Evolutionary conservation across 176 grass and related monocot species (phyloP).

Genomic region (Triticum turgidum): DNA sequence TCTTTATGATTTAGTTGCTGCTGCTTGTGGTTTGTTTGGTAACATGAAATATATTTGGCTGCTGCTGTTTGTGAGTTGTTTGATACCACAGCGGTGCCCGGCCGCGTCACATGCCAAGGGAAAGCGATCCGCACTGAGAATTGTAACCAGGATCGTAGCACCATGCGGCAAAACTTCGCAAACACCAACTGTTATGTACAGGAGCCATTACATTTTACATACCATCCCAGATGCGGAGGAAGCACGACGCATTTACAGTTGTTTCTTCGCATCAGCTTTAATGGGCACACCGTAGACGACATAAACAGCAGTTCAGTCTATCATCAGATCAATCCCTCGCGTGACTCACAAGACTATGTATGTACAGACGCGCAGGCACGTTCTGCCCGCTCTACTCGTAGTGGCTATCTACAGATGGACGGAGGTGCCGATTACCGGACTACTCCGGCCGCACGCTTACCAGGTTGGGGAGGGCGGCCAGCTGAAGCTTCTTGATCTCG

Average conservation of each 20-base stretch:
- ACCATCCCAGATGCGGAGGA: conserved; percentile 32
- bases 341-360: not conserved
- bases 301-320: not conserved
- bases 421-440: not conserved
- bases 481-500: conserved; percentile 80
- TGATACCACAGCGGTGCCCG: too few relatives aligned
- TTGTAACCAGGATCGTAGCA: not conserved
- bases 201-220: not conserved
- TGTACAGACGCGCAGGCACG: not conserved
- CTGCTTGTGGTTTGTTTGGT: too few relatives aligned
- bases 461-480: conserved; percentile 77
- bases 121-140: too few relatives aligned
- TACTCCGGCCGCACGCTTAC: conserved; percentile 68
- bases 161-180: not conserved
- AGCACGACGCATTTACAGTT: conserved; percentile 48
- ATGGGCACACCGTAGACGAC: not conserved
- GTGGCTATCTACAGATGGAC: conserved; percentile 14
- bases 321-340: not conserved
- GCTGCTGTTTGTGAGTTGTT: too few relatives aligned
- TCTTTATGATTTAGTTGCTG: too few relatives aligned
- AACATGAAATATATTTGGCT: too few relatives aligned
- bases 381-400: conserved; percentile 10
- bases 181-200: not conserved
- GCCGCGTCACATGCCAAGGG: too few relatives aligned
- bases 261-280: conserved; percentile 31